phyloP scores from a whole-genome alignment of 176 grass and related monocot species.

The Themeda triandra region DNA sequence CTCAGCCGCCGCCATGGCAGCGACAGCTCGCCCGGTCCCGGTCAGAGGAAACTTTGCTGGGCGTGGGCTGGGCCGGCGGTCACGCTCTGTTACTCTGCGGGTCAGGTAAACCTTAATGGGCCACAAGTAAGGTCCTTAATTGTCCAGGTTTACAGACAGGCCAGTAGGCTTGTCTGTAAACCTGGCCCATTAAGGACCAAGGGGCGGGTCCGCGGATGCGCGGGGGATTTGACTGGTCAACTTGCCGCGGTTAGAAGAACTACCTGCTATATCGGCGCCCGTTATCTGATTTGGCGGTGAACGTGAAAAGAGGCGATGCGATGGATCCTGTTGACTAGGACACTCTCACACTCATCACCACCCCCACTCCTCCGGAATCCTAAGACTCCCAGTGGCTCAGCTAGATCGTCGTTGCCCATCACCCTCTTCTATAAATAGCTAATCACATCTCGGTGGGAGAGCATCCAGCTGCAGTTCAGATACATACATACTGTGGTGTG shows the following conservation, averaged over 20 bases:
- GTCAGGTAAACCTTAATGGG: too few relatives aligned
- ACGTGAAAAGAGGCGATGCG: background rate
- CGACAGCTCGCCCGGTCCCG: background rate
- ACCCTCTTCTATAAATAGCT: constrained; percentile 15
- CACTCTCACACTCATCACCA: background rate
- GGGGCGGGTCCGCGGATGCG: background rate
- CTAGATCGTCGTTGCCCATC: background rate
- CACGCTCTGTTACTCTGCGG: background rate
- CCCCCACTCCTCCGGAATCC: background rate
- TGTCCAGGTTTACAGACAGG: too few relatives aligned
- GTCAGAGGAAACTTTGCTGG: background rate
- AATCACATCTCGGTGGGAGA: background rate
- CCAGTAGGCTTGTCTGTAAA: background rate
- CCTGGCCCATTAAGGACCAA: background rate
- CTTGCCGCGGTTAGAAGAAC: too few relatives aligned
- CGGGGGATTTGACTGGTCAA: constrained; percentile 16
- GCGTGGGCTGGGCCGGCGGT: background rate
- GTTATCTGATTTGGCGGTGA: background rate
- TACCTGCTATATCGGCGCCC: background rate
- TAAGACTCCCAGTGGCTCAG: background rate
- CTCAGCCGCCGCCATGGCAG: constrained; percentile 31
- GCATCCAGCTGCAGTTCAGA: background rate
- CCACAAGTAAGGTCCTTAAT: too few relatives aligned
- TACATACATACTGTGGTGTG: too few relatives aligned
- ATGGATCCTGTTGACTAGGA: constrained; percentile 40